A percentile compares a stretch with the other conserved stretches of the same genome.
These are phyloP conservation scores for Passalora sequoiae DNA, from an alignment of 2,329 filamentous ascomycete genomes.

Conservation along the genomic window DNA sequence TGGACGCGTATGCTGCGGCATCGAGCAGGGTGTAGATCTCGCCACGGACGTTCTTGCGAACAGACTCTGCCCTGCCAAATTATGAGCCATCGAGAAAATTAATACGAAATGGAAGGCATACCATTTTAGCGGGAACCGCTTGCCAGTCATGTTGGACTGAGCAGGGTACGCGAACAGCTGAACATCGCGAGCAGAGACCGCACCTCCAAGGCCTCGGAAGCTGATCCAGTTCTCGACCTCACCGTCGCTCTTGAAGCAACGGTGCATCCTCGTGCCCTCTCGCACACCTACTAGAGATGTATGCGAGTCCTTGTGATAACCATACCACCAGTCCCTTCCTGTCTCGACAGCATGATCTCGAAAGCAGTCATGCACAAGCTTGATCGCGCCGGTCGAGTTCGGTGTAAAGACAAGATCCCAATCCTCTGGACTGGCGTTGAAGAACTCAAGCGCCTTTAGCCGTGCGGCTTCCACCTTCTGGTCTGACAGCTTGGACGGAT, in stretches of 20 bases:
- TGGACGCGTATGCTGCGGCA: slow-evolving; percentile 73
- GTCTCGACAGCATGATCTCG: slow-evolving; percentile 45
- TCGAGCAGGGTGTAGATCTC: slow-evolving; percentile 66
- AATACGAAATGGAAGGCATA: slow-evolving; percentile 31
- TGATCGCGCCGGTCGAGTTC: slow-evolving; percentile 85
- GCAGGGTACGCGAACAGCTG: slow-evolving; percentile 73
- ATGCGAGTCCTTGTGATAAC: slow-evolving; percentile 76
- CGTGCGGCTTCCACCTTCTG: slow-evolving; percentile 70
- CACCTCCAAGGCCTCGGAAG: slow-evolving; percentile 33
- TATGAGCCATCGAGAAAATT: neutral
- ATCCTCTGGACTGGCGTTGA: slow-evolving; percentile 71
- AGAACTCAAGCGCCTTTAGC: slow-evolving; percentile 66
- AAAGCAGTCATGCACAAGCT: slow-evolving; percentile 74
- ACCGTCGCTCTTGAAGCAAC: slow-evolving; percentile 60
- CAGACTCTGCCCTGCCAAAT: slow-evolving; percentile 28
- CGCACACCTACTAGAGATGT: slow-evolving; percentile 79
- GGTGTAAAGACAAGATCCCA: slow-evolving; percentile 87
- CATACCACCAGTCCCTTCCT: slow-evolving; percentile 40
- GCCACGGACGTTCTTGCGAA: slow-evolving; percentile 37
- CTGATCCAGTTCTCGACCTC: slow-evolving; percentile 63
- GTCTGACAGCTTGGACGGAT: slow-evolving; percentile 71
- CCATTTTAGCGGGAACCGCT: slow-evolving; percentile 70
- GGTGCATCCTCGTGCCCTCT: slow-evolving; percentile 58
- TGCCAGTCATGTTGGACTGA: slow-evolving; percentile 87
- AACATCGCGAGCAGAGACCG: slow-evolving; percentile 15